phyloP scores from a whole-genome alignment of 1,284 basidiomycete species.

The Naganishia albida region DNA sequence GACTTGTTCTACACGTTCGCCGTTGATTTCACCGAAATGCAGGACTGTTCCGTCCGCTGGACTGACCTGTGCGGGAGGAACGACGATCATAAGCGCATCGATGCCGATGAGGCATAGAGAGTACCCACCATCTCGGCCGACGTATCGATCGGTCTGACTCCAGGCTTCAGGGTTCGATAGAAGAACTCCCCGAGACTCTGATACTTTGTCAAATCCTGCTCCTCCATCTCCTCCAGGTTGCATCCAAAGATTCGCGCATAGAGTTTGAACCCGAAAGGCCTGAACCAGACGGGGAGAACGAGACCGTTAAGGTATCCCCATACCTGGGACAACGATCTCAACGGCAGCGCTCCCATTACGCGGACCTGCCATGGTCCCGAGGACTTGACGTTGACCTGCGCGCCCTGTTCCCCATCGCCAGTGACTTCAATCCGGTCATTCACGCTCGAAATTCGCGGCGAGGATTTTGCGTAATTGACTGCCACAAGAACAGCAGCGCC shows the following conservation, averaged over 20 bases:
- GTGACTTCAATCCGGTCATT: slow-evolving; percentile 48
- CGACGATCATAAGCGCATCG: neutral
- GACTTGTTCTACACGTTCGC: slow-evolving; percentile 85
- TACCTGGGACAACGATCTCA: slow-evolving; percentile 87
- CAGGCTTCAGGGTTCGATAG: slow-evolving; percentile 82
- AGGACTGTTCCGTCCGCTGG: slow-evolving; percentile 92
- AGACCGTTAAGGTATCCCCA: slow-evolving; percentile 95
- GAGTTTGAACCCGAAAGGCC: slow-evolving; percentile 81
- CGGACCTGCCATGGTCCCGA: slow-evolving; percentile 97
- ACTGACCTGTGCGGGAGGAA: slow-evolving; percentile 63
- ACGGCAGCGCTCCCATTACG: slow-evolving; percentile 89
- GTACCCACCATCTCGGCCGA: slow-evolving; percentile 66
- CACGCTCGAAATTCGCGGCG: slow-evolving; percentile 35
- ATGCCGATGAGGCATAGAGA: neutral
- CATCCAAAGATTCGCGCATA: slow-evolving; percentile 89
- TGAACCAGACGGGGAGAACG: slow-evolving; percentile 90
- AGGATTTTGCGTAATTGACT: slow-evolving; percentile 64
- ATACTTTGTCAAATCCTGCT: slow-evolving; percentile 74
- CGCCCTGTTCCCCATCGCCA: slow-evolving; percentile 63
- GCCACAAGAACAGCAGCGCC: slow-evolving; percentile 83
- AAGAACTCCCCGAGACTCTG: slow-evolving; percentile 90
- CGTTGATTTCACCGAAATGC: slow-evolving; percentile 84
- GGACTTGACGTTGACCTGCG: slow-evolving; percentile 64
- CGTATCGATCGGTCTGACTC: slow-evolving; percentile 75
- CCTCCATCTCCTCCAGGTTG: slow-evolving; percentile 88